Evolutionary conservation across 1,139 yeast species (phyloP).

Genomic region (Hansenula anomala): DNA sequence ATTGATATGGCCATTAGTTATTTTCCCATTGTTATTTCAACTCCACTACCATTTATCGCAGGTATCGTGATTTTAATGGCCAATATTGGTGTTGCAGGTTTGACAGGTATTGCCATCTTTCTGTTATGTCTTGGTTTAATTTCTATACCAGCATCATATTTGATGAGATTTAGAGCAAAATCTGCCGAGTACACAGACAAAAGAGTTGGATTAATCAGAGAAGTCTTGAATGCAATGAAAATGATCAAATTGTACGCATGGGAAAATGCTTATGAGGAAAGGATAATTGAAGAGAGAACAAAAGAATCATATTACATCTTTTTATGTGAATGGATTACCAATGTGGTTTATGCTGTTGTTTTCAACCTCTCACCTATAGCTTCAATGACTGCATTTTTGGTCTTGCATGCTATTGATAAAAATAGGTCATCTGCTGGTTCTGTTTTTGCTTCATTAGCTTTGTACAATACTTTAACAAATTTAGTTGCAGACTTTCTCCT

Average conservation of each 20-base stretch:
- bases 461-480: slow-evolving; percentile 63
- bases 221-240: slow-evolving; percentile 45
- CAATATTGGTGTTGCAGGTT: slow-evolving; percentile 67
- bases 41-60: slow-evolving; percentile 51
- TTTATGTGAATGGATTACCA: slow-evolving; percentile 45
- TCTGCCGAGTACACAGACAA: slow-evolving; percentile 44
- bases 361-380: slow-evolving; percentile 58
- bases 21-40: slow-evolving; percentile 55
- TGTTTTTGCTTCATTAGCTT: slow-evolving; percentile 70
- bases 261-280: slow-evolving; percentile 51
- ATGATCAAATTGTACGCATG: slow-evolving; percentile 54
- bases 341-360: slow-evolving; percentile 51
- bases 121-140: slow-evolving; percentile 26
- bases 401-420: slow-evolving; percentile 47
- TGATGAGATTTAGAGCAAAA: slow-evolving; percentile 34
- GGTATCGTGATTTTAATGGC: slow-evolving; percentile 56
- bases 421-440: slow-evolving; percentile 59
- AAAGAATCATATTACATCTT: slow-evolving; percentile 41
- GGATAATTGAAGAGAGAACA: slow-evolving; percentile 36
- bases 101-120: slow-evolving; percentile 57
- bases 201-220: slow-evolving; percentile 47
- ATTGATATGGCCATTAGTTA: slow-evolving; percentile 67
- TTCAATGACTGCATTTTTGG: slow-evolving; percentile 67
- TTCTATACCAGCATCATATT: slow-evolving; percentile 29
- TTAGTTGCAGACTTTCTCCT: slow-evolving; percentile 66